Evolutionary conservation across 345 rosid genomes (phyloP), one percentile per base, ranked within the genome.

Genomic region (Boechera divaricarpa): DNA sequence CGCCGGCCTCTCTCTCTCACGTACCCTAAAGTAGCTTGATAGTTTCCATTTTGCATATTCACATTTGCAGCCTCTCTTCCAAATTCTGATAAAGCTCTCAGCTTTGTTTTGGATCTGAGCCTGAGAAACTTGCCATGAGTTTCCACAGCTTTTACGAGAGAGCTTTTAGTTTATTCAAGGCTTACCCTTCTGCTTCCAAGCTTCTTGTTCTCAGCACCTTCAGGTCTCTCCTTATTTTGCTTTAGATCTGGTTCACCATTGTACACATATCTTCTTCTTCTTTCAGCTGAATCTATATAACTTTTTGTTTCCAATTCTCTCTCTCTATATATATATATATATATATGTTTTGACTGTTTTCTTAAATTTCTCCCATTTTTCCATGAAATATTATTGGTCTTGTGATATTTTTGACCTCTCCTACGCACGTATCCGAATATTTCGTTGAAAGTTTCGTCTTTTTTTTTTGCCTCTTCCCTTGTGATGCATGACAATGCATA

Each of bases 181-280:
- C 85, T 53, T 70, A 83, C 64, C 86, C 89, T 71, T 77, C 84
- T 13, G 67, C 83, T 12, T 74, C 87, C 60, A 86, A 85, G 82
- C 77, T 88, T 68, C 89, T 90, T 39, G 13, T 85, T 18, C 58
- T 87, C 72, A 78, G 83, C 71, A 71, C 87, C 35, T 76, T 83
- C 83, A 84, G 96, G 92, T 88, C 13, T 64, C 52, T 73, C 35
- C 18, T 60, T 31, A 0, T 18, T 9, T 41, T 6, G 5, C 33
- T 59, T 18, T 55, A 52, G 26, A 73, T 35, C 42, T 75, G 31
- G 16, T 69, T 53, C 13, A 16, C 36, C 45, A 18, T 59, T 59
- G 7, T 39, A 39, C 12, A 59, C 63, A 35, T 21, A 1, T 18
- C 29, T 38, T 10, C 24, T 47, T 56, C 18, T 45, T 45, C 51